Evolutionary conservation across 2,329 filamentous ascomycete genomes (phyloP), one percentile per base, ranked within the genome.

Genomic region (Pestalotiopsis sp.): DNA sequence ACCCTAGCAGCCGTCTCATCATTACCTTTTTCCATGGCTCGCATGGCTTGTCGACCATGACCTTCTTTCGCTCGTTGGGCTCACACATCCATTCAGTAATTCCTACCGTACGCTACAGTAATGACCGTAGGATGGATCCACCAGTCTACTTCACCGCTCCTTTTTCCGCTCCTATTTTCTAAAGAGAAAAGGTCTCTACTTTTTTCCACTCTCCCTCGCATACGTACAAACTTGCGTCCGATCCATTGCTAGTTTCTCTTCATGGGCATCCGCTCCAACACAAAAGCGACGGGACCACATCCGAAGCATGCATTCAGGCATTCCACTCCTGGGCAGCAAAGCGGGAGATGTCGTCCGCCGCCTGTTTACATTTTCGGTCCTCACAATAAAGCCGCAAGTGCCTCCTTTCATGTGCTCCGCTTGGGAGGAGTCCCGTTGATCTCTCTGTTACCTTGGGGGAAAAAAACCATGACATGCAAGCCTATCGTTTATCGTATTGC

Each of bases 1-100:
- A 57, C 56, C 58, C 65, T 20, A 27, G 39, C 58, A 59, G 25
- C 49, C 52, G 65, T 52, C 65, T 67, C 58, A 67, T 41, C 45
- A 45, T 45, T 52, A 52, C 45, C 11, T 20, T 52, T 36, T 36
- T 36, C 31, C 31, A 36, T 36, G 31, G 31, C 31, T 36, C 31
- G 20, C 45, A 7, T 52, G 45, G 45, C 45, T 52, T 52, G 14
- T 52, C 45, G 45, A 52, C 45, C 20, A 52, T 52, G 17, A 52
- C 45, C 7, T 52, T 52, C 17, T 52, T 52, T 52, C 17, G 45
- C 45, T 52, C 45, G 45, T n/a, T 52, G 45, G 45, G 45, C 20
- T n/a, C 45, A 52, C 7, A 52, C 45, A 20, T 49, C 41, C 41
- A 49, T 49, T 20, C 45, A 17, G 20, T 52, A 17, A 17, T n/a